Evolutionary conservation across 2,329 filamentous ascomycete genomes (phyloP).

Genomic region (Botrytis tulipae): DNA sequence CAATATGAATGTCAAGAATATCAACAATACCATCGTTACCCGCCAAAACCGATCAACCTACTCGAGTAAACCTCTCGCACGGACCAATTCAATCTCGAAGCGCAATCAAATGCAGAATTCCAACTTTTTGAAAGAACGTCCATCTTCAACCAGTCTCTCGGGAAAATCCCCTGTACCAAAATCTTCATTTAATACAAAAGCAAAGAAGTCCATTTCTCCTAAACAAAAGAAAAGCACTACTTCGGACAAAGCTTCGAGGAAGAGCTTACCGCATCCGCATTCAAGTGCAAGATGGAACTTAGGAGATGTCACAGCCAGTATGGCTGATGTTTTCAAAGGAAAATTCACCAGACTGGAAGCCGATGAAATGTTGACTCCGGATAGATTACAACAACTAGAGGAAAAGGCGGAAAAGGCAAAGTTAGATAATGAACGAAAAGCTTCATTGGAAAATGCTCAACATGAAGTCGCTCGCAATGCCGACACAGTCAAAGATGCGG

Average conservation of each 20-base stretch:
- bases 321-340: slow-evolving; percentile 55
- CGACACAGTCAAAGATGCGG: background rate
- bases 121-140: slow-evolving; percentile 17
- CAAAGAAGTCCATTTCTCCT: slow-evolving; percentile 39
- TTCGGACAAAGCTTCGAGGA: background rate
- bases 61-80: slow-evolving; percentile 5
- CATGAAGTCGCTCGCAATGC: slow-evolving; percentile 17
- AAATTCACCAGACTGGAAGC: slow-evolving; percentile 54
- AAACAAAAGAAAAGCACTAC: slow-evolving; percentile 39
- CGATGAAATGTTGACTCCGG: slow-evolving; percentile 58
- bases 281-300: slow-evolving; percentile 50
- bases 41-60: background rate
- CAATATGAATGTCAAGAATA: background rate
- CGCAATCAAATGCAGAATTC: slow-evolving; percentile 21
- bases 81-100: slow-evolving; percentile 26
- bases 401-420: slow-evolving; percentile 25
- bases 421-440: slow-evolving; percentile 26
- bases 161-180: slow-evolving; percentile 33
- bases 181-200: slow-evolving; percentile 42
- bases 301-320: slow-evolving; percentile 54
- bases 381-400: slow-evolving; percentile 46
- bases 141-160: slow-evolving; percentile 23
- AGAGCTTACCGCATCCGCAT: slow-evolving; percentile 25
- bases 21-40: background rate
- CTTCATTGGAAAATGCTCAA: slow-evolving; percentile 25